phyloP scores from a whole-genome alignment of 352 stramenopile genomes.

The Globisporangium radiosum region DNA sequence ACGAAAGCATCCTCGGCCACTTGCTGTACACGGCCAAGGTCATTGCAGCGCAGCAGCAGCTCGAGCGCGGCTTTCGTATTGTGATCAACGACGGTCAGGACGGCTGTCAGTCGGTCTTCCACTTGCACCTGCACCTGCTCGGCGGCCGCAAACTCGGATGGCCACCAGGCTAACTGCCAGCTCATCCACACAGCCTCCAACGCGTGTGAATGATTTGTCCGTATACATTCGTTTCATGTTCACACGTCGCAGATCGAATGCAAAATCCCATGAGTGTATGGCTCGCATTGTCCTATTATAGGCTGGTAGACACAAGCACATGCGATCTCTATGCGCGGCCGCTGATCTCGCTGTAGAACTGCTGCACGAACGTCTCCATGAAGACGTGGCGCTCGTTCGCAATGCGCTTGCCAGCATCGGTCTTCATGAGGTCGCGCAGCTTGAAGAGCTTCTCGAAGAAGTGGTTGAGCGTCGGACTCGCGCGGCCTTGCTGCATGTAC shows the following conservation, averaged over 20 bases:
- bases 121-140: constrained; percentile 94
- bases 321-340: constrained; percentile 20
- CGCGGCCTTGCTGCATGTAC: constrained; percentile 73
- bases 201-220: not conserved
- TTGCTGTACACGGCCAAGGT: constrained; percentile 91
- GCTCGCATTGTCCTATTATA: no score
- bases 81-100: constrained; percentile 89
- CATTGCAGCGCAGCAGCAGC: constrained; percentile 89
- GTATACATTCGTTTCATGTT: no score
- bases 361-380: constrained; percentile 80
- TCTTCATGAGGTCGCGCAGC: constrained; percentile 87
- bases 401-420: constrained; percentile 53
- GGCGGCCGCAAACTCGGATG: constrained; percentile 91
- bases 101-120: constrained; percentile 87
- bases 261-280: no score
- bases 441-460: constrained; percentile 91
- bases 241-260: no score
- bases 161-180: constrained; percentile 78
- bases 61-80: constrained; percentile 92
- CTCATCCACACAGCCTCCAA: not conserved
- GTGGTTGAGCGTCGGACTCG: constrained; percentile 79
- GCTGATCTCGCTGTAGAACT: constrained; percentile 78
- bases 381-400: constrained; percentile 79
- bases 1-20: constrained; percentile 92
- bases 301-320: not conserved